Percentiles rank a stretch among this genome's conserved stretches.
Conservation (phyloP, 2,329 filamentous ascomycete genomes). For the Diaporthe citrichinensis region DNA sequence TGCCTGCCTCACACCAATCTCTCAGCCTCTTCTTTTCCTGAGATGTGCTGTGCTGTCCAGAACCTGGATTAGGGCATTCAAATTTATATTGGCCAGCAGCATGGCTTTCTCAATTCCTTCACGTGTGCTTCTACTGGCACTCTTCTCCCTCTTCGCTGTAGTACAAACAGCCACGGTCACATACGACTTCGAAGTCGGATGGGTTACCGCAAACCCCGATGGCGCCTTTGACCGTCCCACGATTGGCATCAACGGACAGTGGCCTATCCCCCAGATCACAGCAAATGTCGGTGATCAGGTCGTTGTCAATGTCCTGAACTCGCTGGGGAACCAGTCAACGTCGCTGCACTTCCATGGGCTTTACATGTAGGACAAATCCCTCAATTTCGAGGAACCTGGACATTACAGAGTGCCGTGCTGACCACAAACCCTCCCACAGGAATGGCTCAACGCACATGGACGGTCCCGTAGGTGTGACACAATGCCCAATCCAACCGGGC, state of each 20-base stretch:
- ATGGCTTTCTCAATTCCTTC: slow-evolving; percentile 10
- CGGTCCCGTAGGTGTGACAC: slow-evolving; percentile 75
- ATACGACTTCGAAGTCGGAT: slow-evolving; percentile 38
- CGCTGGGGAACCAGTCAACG: slow-evolving; percentile 33
- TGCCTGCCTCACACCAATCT: not conserved
- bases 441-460: slow-evolving; percentile 80
- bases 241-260: slow-evolving; percentile 33
- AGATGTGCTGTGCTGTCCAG: not conserved
- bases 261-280: slow-evolving; percentile 31
- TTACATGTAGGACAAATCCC: slow-evolving; percentile 21
- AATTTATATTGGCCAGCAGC: not conserved
- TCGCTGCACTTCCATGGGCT: slow-evolving; percentile 38
- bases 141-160: slow-evolving; percentile 10
- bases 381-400: not conserved
- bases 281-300: slow-evolving; percentile 35
- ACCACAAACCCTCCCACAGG: slow-evolving; percentile 42
- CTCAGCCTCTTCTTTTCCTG: not conserved
- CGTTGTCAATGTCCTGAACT: slow-evolving; percentile 30
- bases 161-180: slow-evolving; percentile 35
- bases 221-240: slow-evolving; percentile 17
- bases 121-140: slow-evolving; percentile 3
- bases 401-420: not conserved
- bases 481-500: slow-evolving; percentile 77
- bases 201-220: slow-evolving; percentile 34
- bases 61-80: not conserved